phyloP scores from a whole-genome alignment of 225 moss, liverwort and hornwort genomes.

The Thuidium tamariscinum region DNA sequence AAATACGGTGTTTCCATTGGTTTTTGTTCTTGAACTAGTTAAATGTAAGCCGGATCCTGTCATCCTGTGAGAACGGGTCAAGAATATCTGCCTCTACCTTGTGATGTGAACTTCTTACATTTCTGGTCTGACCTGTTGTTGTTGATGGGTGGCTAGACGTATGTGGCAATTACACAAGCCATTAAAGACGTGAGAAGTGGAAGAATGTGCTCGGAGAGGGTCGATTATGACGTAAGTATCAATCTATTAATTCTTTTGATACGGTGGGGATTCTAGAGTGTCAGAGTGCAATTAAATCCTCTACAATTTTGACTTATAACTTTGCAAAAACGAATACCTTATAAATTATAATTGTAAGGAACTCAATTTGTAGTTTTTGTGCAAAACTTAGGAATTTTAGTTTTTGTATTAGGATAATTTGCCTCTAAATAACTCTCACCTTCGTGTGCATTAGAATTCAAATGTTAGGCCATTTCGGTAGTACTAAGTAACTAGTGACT shows the following conservation, averaged over 20 bases:
- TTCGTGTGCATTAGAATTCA: neutral
- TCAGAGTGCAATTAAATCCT: neutral
- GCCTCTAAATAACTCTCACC: neutral
- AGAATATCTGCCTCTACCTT: neutral
- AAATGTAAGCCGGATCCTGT: neutral
- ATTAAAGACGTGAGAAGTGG: slow-evolving; percentile 40
- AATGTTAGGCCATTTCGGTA: neutral
- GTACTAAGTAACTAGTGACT: neutral
- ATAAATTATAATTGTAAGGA: too few species aligned
- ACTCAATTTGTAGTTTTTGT: neutral
- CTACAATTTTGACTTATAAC: neutral
- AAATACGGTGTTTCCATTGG: neutral
- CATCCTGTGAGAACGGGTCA: neutral
- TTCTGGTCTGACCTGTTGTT: neutral
- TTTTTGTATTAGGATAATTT: neutral
- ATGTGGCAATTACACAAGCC: slow-evolving; percentile 55
- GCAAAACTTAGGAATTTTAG: neutral
- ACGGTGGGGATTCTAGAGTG: neutral
- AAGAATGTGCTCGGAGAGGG: slow-evolving; percentile 22
- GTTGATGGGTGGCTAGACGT: slow-evolving; percentile 14
- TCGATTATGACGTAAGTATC: slow-evolving; percentile 10
- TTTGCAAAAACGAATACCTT: neutral
- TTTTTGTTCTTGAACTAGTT: neutral
- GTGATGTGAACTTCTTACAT: too few species aligned
- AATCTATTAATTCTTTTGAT: too few species aligned